Percentiles rank a stretch among this genome's conserved stretches.
Evolutionary conservation across 148 eudicot genomes (phyloP).

Genomic region (Selenicereus undatus): DNA sequence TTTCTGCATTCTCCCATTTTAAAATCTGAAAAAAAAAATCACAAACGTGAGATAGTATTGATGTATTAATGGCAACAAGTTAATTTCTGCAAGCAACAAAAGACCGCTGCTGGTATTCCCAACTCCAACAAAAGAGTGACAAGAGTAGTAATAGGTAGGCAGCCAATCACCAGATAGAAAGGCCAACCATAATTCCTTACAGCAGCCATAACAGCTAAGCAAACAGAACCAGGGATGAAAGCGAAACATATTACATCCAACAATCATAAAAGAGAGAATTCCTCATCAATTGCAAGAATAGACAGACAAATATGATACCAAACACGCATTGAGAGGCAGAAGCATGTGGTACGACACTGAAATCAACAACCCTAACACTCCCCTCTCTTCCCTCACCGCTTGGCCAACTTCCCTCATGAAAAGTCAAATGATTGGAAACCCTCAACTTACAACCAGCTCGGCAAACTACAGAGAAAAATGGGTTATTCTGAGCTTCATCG

Average conservation of each 20-base stretch:
- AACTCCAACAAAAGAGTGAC: neutral
- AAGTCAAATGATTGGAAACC: neutral
- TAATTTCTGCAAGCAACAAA: neutral
- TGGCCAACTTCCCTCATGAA: neutral
- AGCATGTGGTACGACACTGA: neutral
- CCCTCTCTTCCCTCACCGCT: neutral
- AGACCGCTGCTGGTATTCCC: neutral
- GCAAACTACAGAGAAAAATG: neutral
- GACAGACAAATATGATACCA: neutral
- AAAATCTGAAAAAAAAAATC: conserved; percentile 50
- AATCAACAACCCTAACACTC: neutral
- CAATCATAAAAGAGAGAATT: neutral
- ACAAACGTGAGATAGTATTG: neutral
- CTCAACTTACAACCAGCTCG: neutral
- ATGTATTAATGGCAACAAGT: neutral
- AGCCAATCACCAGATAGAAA: neutral
- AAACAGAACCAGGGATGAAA: neutral
- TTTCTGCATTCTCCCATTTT: conserved; percentile 50
- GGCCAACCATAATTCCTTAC: neutral
- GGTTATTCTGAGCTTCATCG: neutral
- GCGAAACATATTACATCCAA: neutral
- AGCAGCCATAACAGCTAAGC: neutral
- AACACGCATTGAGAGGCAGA: neutral
- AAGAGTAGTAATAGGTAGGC: neutral
- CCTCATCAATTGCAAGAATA: neutral